Base-by-base conservation (phyloP, 2,329 filamentous ascomycete genomes). In the Colletotrichum abscissum region DNA sequence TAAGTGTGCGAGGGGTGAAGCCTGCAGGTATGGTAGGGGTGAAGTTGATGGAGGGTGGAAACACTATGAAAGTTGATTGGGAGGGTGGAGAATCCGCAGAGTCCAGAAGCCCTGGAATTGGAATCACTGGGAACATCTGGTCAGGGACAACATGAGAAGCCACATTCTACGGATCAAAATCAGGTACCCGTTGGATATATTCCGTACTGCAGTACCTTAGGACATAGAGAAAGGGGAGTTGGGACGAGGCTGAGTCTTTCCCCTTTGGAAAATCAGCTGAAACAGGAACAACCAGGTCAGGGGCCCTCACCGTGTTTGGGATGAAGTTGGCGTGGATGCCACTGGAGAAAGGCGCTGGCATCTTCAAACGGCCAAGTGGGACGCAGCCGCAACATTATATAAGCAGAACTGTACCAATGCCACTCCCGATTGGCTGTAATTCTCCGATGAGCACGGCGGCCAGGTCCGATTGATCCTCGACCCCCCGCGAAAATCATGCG, bases 331-430 rank as follows among this genome's bases (percentile, higher is more conserved):
- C 42, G 42, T 49, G 42, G 19, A n/a, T 49, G 42, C 38, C 38
- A 42, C 38, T 19, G 14, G 63, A 22, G 26, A 8, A 52, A 35
- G n/a, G n/a, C 38, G 35, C 35, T 46, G 54, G 38, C 59, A 62
- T 66, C 56, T 62, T 70, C 67, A 73, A 73, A 73, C 67, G 16
- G 16, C 19, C 71, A 73, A 71, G 71, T 71, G 71, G 71, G 56
- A 24, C 46, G 7, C 49, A 60, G 46, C 55, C 67, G 60, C 42
- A 54, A 16, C 19, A 65, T 73, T 73, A 70, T 59, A 52, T 59
- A 63, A 69, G 60, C 69, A 63, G 6, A 1, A 8, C 19, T 9
- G 35, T n/a, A 26, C 22, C 4, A 26, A 26, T 26, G 0, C 58
- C 14, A 16, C 14, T 69, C 24, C 65, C 59, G 58, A 69, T 69